Conservation (phyloP, 768 basidiomycete genomes). For the Trametes villosa region DNA sequence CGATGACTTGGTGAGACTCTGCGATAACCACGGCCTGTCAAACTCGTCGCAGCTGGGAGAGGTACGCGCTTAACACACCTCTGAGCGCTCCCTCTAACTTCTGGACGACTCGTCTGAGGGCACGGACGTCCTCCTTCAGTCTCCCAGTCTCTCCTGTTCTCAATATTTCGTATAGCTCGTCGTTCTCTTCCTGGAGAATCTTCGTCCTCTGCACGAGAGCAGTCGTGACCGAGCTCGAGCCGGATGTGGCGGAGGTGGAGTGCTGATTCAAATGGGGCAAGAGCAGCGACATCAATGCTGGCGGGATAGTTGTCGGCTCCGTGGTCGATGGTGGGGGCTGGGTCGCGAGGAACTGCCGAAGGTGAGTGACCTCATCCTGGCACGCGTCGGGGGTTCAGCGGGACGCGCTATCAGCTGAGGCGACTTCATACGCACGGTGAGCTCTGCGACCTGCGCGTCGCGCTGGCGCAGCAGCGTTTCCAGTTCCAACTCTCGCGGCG, state of each 20-base stretch:
- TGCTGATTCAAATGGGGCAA: conserved; percentile 64
- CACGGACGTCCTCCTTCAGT: conserved; percentile 80
- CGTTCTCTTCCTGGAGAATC: conserved; percentile 83
- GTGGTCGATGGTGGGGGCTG: conserved; percentile 64
- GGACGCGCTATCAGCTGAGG: conserved; percentile 17
- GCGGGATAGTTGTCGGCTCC: conserved; percentile 71
- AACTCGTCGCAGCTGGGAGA: neutral
- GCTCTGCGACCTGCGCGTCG: conserved; percentile 71
- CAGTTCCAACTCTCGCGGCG: conserved; percentile 78
- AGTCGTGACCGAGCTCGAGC: conserved; percentile 59
- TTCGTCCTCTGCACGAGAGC: conserved; percentile 77
- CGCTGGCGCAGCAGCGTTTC: conserved; percentile 77
- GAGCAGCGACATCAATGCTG: conserved; percentile 68
- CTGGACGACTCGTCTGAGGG: conserved; percentile 66
- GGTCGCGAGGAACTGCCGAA: conserved; percentile 65
- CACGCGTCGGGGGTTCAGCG: conserved; percentile 16
- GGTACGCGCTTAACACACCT: conserved; percentile 50
- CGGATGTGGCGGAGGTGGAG: conserved; percentile 33
- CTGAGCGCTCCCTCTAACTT: conserved; percentile 76
- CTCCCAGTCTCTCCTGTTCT: conserved; percentile 77
- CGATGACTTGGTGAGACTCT: conserved; percentile 82
- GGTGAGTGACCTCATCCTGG: conserved; percentile 73
- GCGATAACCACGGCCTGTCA: conserved; percentile 8
- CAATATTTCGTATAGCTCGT: conserved; percentile 79
- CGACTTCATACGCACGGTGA: conserved; percentile 58